These are phyloP conservation scores for Thuja plicata DNA, from an alignment of 83 land plant species.

Conservation along the genomic window DNA sequence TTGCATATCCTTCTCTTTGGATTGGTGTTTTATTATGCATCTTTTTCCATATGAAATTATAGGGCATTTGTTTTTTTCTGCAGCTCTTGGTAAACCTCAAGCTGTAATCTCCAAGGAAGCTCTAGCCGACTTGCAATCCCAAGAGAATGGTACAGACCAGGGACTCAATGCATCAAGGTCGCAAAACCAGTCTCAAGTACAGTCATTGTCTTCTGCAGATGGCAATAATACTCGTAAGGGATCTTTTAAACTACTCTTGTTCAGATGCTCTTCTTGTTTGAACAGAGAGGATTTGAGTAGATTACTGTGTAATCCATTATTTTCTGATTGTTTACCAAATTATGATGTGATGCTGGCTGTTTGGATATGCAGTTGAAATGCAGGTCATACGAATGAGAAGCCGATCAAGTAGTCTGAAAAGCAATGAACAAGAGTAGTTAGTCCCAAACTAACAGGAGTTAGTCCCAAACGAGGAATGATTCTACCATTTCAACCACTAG, in stretches of 20 bases:
- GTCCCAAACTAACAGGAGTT: no score
- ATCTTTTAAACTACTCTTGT: neutral
- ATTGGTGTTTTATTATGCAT: neutral
- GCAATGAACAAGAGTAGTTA: no score
- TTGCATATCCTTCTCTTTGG: neutral
- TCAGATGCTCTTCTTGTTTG: neutral
- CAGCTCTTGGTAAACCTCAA: slow-evolving; percentile 75
- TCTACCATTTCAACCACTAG: no score
- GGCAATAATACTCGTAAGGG: slow-evolving; percentile 51
- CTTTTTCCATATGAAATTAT: neutral
- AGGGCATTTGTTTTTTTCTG: neutral
- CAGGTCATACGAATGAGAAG: slow-evolving; percentile 37
- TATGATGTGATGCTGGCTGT: neutral
- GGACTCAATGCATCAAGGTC: slow-evolving; percentile 16
- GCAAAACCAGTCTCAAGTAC: slow-evolving; percentile 16
- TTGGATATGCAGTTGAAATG: slow-evolving; percentile 44
- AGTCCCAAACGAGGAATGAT: no score
- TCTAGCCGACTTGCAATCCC: slow-evolving; percentile 37
- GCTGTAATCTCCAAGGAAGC: slow-evolving; percentile 68
- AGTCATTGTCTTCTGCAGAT: slow-evolving; percentile 45
- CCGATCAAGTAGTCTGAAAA: slow-evolving; percentile 12
- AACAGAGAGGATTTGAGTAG: neutral
- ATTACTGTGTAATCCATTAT: neutral
- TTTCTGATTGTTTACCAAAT: neutral
- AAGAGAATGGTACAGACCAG: slow-evolving; percentile 31